Conservation (phyloP, 306 rosid genomes). For the cucumber (Cucumis sativus) region DNA sequence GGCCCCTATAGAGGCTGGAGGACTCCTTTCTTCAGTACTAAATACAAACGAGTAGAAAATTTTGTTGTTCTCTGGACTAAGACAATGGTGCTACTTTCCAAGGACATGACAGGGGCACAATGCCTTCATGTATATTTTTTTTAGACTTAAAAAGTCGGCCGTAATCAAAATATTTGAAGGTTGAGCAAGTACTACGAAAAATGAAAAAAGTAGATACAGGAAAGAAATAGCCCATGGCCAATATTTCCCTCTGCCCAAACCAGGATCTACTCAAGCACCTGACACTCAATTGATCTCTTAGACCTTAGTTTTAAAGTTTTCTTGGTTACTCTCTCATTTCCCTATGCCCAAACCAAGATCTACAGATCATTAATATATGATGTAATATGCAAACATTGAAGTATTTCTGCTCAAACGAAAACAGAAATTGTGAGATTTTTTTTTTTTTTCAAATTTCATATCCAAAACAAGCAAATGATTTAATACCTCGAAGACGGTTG, state of each 20-base stretch:
- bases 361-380: neutral
- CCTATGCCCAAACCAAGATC: neutral
- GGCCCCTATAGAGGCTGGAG: neutral
- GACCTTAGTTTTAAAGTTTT: neutral
- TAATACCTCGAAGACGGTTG: constrained; percentile 70
- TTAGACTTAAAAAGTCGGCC: no score
- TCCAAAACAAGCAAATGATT: neutral
- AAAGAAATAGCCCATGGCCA: neutral
- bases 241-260: neutral
- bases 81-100: no score
- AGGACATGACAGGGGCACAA: no score
- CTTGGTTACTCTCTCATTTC: neutral
- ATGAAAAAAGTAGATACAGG: neutral
- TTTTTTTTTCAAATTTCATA: neutral
- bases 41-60: neutral
- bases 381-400: neutral
- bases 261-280: neutral
- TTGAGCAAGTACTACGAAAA: no score
- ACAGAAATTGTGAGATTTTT: neutral
- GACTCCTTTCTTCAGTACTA: neutral
- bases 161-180: no score
- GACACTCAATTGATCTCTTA: no score
- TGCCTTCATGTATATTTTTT: no score
- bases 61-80: neutral
- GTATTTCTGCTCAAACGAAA: neutral